Percentiles rank a stretch among this genome's conserved stretches.
Evolutionary conservation across 2,329 filamentous ascomycete genomes (phyloP).

Genomic region (Pleoardoris graminearum): DNA sequence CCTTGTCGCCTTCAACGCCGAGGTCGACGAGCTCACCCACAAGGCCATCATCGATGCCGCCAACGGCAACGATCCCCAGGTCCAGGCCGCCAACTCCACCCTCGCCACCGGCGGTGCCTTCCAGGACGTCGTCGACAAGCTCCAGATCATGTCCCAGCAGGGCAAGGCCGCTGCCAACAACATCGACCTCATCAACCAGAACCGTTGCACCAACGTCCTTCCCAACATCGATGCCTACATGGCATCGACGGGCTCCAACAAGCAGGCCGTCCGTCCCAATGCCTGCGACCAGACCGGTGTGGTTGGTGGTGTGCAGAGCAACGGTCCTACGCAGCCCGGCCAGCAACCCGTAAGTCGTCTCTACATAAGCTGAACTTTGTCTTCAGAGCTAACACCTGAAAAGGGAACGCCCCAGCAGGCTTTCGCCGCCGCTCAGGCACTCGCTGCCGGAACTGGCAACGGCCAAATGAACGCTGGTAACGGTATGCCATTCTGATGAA

Average conservation of each 20-base stretch:
- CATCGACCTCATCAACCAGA: conserved; percentile 45
- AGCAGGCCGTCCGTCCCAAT: conserved; percentile 35
- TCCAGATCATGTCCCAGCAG: conserved; percentile 42
- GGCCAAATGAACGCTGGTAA: conserved; percentile 28
- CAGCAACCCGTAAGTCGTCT: conserved; percentile 17
- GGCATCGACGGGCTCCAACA: conserved; percentile 37
- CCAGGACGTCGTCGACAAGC: conserved; percentile 46
- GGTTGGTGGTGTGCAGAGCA: conserved; percentile 36
- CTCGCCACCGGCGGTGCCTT: conserved; percentile 43
- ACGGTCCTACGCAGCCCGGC: conserved; percentile 35
- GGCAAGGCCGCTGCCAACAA: conserved; percentile 37
- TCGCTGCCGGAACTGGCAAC: conserved; percentile 35
- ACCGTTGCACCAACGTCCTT: conserved; percentile 43
- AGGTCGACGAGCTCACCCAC: conserved; percentile 45
- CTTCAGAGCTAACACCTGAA: neutral
- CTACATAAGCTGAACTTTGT: neutral
- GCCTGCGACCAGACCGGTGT: conserved; percentile 42
- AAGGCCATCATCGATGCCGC: conserved; percentile 43
- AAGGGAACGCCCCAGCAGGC: conserved; percentile 7
- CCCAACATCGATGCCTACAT: conserved; percentile 45
- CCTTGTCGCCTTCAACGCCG: conserved; percentile 43
- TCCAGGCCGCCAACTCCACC: conserved; percentile 43
- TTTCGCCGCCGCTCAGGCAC: neutral
- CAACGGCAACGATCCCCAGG: conserved; percentile 28
- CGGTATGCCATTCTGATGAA: neutral